These are phyloP conservation scores for Hamamelis virginiana DNA, from an alignment of 164 flowering plant species.

Conservation along the genomic window DNA sequence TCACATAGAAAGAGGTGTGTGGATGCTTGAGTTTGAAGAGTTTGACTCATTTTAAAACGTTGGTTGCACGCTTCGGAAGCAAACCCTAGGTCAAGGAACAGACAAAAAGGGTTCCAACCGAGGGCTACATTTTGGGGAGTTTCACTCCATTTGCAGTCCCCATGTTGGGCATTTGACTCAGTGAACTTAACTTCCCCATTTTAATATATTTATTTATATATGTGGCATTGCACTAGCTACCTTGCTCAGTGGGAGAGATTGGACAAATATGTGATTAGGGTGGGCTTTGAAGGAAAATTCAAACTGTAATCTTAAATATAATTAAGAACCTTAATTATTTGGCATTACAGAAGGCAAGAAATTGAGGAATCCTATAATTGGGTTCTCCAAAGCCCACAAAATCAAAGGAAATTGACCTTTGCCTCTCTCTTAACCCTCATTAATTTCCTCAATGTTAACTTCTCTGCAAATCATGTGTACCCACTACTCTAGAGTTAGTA, in stretches of 20 bases:
- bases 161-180: conserved; percentile 53
- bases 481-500: too few relatives aligned
- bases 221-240: conserved; percentile 36
- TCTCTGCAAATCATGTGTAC: too few relatives aligned
- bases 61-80: conserved; percentile 56
- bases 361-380: conserved; percentile 39
- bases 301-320: neutral
- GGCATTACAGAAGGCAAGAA: conserved; percentile 32
- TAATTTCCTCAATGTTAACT: too few relatives aligned
- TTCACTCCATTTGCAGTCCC: conserved; percentile 61
- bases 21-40: conserved; percentile 48
- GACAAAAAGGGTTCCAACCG: conserved; percentile 66
- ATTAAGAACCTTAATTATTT: neutral
- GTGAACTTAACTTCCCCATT: conserved; percentile 19
- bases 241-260: conserved; percentile 13
- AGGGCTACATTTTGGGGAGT: conserved; percentile 59
- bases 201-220: too few relatives aligned
- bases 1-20: conserved; percentile 45
- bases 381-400: conserved; percentile 34
- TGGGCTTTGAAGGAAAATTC: conserved; percentile 8
- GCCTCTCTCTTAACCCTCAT: neutral
- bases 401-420: conserved; percentile 13
- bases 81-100: conserved; percentile 67
- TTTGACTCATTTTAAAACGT: conserved; percentile 39
- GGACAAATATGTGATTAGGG: neutral